These are phyloP conservation scores for Mimosa bimucronata DNA, from an alignment of 306 rosid genomes.

Conservation along the genomic window DNA sequence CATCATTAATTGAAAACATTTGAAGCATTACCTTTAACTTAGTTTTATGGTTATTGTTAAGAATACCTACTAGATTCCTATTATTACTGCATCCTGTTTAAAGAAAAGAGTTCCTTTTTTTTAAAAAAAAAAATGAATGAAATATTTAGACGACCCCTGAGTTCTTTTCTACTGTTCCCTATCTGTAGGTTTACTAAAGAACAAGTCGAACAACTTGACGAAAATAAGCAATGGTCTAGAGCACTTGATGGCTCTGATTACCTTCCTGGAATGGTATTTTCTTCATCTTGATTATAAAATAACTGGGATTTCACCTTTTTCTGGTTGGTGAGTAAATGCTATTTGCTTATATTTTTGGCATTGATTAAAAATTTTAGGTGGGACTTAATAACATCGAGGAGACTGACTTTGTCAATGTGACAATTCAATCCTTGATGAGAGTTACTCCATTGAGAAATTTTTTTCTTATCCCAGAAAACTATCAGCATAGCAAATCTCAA, in stretches of 20 bases:
- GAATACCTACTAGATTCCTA: conserved; percentile 7
- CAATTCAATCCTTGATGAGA: conserved; percentile 96
- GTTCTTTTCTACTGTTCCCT: conserved; percentile 25
- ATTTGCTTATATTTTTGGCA: conserved; percentile 33
- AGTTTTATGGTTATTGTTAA: background rate
- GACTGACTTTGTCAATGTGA: conserved; percentile 96
- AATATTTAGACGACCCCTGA: conserved; percentile 20
- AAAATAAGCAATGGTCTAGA: conserved; percentile 97
- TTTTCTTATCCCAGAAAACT: conserved; percentile 88
- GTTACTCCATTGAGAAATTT: conserved; percentile 93
- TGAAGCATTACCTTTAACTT: background rate
- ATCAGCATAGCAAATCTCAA: conserved; percentile 78
- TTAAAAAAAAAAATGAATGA: too few species aligned
- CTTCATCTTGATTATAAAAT: conserved; percentile 24
- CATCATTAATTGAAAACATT: conserved; percentile 19
- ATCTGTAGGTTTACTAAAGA: conserved; percentile 73
- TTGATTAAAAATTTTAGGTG: conserved; percentile 53
- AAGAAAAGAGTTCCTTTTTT: background rate
- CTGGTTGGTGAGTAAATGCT: conserved; percentile 18
- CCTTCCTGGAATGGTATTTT: conserved; percentile 96
- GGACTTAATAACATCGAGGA: conserved; percentile 97
- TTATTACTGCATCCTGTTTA: background rate
- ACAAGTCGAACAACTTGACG: conserved; percentile 85
- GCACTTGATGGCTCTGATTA: conserved; percentile 98
- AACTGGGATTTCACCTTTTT: conserved; percentile 13